Conservation (phyloP, 305 asterid genomes). For the Solanum aculeatissimum region DNA sequence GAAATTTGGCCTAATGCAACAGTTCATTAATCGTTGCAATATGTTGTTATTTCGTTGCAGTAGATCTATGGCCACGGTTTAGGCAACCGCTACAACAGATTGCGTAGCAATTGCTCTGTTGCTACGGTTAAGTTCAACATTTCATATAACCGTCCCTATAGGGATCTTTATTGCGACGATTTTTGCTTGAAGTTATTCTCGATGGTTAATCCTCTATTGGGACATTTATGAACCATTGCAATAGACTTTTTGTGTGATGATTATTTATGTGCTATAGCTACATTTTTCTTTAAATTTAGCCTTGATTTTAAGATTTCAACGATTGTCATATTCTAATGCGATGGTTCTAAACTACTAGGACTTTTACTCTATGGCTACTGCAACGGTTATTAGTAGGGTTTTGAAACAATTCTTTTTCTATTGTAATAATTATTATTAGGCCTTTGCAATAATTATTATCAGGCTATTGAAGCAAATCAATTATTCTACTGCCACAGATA, state of each 20-base stretch:
- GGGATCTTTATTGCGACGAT: not conserved
- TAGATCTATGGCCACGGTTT: not conserved
- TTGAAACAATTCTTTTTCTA: not conserved
- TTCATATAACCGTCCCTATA: not conserved
- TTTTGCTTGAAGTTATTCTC: not conserved
- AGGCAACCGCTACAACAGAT: not conserved
- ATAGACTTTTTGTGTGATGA: not conserved
- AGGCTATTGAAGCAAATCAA: not conserved
- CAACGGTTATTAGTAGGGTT: not conserved
- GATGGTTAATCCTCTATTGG: not conserved
- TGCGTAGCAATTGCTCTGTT: not conserved
- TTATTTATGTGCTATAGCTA: not conserved
- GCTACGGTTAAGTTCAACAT: fast-evolving
- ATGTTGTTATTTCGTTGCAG: not conserved
- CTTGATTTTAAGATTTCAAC: not conserved
- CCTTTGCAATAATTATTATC: not conserved
- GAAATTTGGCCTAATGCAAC: not conserved
- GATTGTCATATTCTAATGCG: not conserved
- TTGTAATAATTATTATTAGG: not conserved
- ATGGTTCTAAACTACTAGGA: not conserved
- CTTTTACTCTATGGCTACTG: not conserved
- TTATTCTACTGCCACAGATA: not conserved
- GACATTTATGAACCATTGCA: too few species aligned
- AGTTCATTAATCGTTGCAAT: too few species aligned
- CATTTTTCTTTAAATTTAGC: too few species aligned